Evolutionary conservation across 176 grass and related monocot genomes (phyloP), one percentile per base, ranked within the genome.

Genomic region (Hordeum marinum): DNA sequence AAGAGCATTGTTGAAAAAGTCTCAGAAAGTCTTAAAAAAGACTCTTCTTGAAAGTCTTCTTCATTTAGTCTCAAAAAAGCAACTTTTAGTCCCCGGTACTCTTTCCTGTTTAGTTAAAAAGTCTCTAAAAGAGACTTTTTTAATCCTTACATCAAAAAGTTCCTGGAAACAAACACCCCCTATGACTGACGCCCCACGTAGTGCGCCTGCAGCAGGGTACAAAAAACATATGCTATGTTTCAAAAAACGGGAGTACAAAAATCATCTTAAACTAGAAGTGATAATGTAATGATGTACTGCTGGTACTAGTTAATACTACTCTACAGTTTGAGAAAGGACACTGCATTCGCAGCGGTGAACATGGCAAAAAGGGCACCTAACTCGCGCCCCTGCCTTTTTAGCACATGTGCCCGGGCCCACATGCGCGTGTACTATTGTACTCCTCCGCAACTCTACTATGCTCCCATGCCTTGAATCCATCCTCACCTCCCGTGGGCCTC

Each of bases 331-430:
- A 59, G 59, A 21, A 75, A 75, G 72, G 45, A 21, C 35, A 10
- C 72, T 52, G 72, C 60, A 1, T 64, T 29, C 40, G 26, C 77
- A 46, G 60, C 39, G 39, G 29, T 29, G 59, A 79, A 43, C 77
- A 13, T 65, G 31, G 60, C 48, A 23, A 66, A 66, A 73, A n/a
- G 79, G 55, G 4, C 74, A 86, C 79, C 79, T 1, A 86, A 79
- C 66, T 24, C 65, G 32, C 4, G 23, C 25, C 43, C 43, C 43
- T 46, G 46, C 18, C 57, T 10, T 71, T 65, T 72, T 31, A 48
- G 80, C 88, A 90, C 80, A 87, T 87, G 88, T n/a, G 7, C 36
- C 45, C 37, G 65, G 75, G 4, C 84, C 84, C 73, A 42, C 72
- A 82, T 63, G 64, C 83, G 54, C 66, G 72, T 48, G 46, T 54